phyloP scores from a whole-genome alignment of 257 asterid species.

The Anisodus tanguticus region DNA sequence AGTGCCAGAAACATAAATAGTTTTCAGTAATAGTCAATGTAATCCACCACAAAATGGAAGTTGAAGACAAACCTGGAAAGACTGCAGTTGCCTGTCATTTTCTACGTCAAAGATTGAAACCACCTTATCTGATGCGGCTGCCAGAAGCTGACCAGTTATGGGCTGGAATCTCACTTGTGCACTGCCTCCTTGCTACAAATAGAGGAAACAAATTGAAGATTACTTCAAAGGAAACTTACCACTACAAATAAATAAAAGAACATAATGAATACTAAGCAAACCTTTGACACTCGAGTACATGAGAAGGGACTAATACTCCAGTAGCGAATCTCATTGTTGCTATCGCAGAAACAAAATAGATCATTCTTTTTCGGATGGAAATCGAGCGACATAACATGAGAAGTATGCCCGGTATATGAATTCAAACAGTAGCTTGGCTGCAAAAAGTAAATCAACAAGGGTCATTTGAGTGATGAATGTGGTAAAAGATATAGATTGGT shows the following conservation, averaged over 20 bases:
- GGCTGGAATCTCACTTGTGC: slow-evolving; percentile 99
- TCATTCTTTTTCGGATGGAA: slow-evolving; percentile 94
- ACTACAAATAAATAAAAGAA: slow-evolving; percentile 8
- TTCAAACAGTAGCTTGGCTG: slow-evolving; percentile 92
- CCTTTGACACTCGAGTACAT: slow-evolving; percentile 80
- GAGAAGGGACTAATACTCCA: slow-evolving; percentile 73
- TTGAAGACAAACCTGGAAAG: slow-evolving; percentile 69
- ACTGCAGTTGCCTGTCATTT: slow-evolving; percentile 82
- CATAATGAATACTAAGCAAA: slow-evolving; percentile 34
- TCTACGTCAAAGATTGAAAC: slow-evolving; percentile 89
- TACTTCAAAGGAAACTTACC: not conserved
- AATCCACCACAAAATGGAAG: slow-evolving; percentile 12
- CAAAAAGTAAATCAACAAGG: slow-evolving; percentile 36
- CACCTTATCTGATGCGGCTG: slow-evolving; percentile 92
- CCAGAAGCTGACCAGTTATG: slow-evolving; percentile 73
- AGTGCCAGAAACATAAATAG: not conserved
- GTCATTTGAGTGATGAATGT: not conserved
- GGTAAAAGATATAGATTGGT: not conserved
- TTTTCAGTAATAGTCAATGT: not conserved
- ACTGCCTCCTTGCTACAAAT: slow-evolving; percentile 86
- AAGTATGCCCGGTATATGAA: slow-evolving; percentile 75
- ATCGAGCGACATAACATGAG: slow-evolving; percentile 87
- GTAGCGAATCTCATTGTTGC: slow-evolving; percentile 73
- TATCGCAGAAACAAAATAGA: slow-evolving; percentile 91
- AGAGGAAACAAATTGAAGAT: slow-evolving; percentile 22